These are phyloP conservation scores for Volvox carteri DNA, from an alignment of 163 green algal species.

Conservation along the genomic window DNA sequence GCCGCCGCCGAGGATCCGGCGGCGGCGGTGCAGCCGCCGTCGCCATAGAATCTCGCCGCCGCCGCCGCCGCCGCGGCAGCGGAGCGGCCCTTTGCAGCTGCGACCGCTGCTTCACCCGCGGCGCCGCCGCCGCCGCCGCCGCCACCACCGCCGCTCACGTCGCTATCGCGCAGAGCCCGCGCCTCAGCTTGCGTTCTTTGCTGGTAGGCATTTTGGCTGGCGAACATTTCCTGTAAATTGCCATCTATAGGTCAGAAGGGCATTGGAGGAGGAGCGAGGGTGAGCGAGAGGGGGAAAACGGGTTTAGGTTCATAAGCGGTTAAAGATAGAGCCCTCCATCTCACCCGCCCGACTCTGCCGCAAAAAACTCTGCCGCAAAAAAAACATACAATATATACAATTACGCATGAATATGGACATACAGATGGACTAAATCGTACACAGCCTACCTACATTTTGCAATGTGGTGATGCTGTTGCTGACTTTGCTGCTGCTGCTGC, in stretches of 20 bases:
- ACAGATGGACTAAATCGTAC: too few species aligned
- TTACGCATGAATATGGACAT: too few species aligned
- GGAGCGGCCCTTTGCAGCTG: neutral
- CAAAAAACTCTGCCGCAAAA: too few species aligned
- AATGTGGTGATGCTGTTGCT: neutral
- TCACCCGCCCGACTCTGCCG: too few species aligned
- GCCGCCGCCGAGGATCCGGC: neutral
- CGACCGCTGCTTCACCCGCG: neutral
- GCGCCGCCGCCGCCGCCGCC: neutral
- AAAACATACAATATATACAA: too few species aligned
- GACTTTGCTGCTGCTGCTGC: neutral
- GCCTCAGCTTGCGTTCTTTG: constrained; percentile 32
- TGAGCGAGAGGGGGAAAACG: neutral
- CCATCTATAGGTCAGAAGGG: neutral
- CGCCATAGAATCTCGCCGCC: neutral
- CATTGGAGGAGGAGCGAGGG: neutral
- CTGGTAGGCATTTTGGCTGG: constrained; percentile 30
- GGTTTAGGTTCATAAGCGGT: too few species aligned
- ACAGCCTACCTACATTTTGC: constrained; percentile 15
- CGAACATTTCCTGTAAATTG: constrained; percentile 15
- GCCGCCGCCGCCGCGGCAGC: neutral
- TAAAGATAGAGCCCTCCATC: too few species aligned
- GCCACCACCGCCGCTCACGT: neutral
- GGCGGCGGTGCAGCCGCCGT: neutral
- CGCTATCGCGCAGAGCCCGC: neutral